These are phyloP conservation scores for Alternaria hordeiaustralica DNA, from an alignment of 2,329 filamentous ascomycete species.

Conservation along the genomic window DNA sequence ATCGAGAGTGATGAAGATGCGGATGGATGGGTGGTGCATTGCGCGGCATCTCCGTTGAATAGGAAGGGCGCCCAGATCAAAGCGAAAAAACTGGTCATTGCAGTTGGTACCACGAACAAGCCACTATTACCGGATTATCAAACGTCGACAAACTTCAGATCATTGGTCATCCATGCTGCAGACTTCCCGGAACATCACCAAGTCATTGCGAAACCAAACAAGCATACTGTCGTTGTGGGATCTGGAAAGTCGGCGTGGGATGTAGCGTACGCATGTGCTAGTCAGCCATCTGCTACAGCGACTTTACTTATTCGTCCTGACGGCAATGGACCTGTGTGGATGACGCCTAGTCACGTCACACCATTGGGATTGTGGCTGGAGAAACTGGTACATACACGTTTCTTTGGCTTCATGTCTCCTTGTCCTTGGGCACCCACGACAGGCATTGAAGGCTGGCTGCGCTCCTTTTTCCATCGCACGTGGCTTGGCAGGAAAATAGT, in stretches of 20 bases:
- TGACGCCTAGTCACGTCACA: conserved; percentile 68
- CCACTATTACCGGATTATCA: conserved; percentile 62
- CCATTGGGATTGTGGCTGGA: conserved; percentile 73
- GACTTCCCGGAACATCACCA: conserved; percentile 55
- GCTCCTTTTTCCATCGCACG: conserved; percentile 65
- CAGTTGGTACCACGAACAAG: conserved; percentile 66
- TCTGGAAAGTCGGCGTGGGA: conserved; percentile 70
- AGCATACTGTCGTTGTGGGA: conserved; percentile 60
- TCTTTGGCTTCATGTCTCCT: conserved; percentile 76
- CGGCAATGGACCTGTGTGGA: conserved; percentile 67
- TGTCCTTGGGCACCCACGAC: conserved; percentile 73
- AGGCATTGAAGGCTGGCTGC: conserved; percentile 61
- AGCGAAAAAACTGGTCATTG: conserved; percentile 63
- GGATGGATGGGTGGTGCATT: conserved; percentile 29
- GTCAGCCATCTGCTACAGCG: conserved; percentile 53
- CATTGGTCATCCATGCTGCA: conserved; percentile 64
- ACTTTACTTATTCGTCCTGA: conserved; percentile 64
- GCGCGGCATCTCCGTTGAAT: background rate
- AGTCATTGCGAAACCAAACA: conserved; percentile 46
- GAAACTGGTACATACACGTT: conserved; percentile 69
- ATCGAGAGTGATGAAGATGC: conserved; percentile 52
- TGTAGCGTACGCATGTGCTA: conserved; percentile 64
- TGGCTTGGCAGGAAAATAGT: conserved; percentile 63
- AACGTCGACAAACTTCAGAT: conserved; percentile 58
- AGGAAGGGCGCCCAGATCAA: conserved; percentile 40